These are phyloP conservation scores for Mrakia gelida DNA, from an alignment of 768 basidiomycete species.

Conservation along the genomic window DNA sequence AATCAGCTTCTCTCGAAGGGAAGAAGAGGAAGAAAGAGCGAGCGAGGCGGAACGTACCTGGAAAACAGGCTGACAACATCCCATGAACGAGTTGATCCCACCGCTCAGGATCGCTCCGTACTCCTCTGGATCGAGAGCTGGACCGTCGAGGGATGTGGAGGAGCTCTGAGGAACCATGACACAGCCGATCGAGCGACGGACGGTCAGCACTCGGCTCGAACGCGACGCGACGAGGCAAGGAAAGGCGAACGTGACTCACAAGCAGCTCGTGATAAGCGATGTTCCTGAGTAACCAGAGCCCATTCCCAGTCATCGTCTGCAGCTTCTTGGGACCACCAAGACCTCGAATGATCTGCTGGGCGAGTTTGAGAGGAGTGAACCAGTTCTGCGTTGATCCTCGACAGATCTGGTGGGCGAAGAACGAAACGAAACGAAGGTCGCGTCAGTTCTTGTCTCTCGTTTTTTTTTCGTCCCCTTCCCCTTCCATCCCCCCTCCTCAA, in stretches of 20 bases:
- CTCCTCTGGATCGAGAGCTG: conserved; percentile 31
- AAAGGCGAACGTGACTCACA: neutral
- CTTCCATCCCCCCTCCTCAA: too few relatives aligned
- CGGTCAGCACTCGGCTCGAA: neutral
- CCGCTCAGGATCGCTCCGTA: conserved; percentile 25
- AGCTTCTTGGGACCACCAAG: conserved; percentile 24
- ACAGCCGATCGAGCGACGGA: too few relatives aligned
- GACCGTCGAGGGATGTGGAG: conserved; percentile 21
- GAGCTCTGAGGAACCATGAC: neutral
- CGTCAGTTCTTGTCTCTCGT: neutral
- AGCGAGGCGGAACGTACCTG: neutral
- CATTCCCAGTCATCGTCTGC: neutral
- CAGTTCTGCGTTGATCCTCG: conserved; percentile 30
- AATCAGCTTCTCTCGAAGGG: neutral
- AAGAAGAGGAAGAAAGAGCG: neutral
- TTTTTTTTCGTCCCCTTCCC: neutral
- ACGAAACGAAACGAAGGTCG: neutral
- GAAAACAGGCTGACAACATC: conserved; percentile 23
- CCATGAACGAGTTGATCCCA: conserved; percentile 27
- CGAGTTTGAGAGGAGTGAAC: conserved; percentile 21
- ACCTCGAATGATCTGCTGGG: conserved; percentile 20
- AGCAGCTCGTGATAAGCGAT: conserved; percentile 30
- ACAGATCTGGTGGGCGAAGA: too few relatives aligned
- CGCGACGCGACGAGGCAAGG: neutral
- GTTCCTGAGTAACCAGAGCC: conserved; percentile 24